Evolutionary conservation across 1,284 basidiomycete species (phyloP), one percentile per base, ranked within the genome.

Genomic region (Leucocoprinus gongylophorus): DNA sequence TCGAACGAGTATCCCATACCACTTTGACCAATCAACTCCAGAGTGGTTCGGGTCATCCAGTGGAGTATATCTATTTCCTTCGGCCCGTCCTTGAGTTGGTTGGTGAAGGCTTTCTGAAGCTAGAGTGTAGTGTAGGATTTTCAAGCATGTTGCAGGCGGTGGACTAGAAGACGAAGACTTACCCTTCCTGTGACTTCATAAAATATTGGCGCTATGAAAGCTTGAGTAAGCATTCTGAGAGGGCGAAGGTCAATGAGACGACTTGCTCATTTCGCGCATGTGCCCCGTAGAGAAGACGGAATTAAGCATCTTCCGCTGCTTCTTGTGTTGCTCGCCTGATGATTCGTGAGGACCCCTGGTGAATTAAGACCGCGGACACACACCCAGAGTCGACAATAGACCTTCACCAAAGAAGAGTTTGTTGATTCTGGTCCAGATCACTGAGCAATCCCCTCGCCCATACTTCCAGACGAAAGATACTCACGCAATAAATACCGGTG

Each of bases 281-380:
- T 76, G 71, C 1, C 62, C 61, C 2, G 63, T 65, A 1, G 72
- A 73, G 58, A 79, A 79, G 0, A 72, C 71, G 0, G 74, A 74
- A 50, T 71, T 73, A 21, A 79, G 61, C 60, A 77, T 67, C 58
- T 74, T 75, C 5, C 74, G 65, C 53, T 76, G 72, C 50, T 66
- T 70, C 41, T 62, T 64, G 57, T 76, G 74, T 20, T 68, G 65
- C 20, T 71, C 64, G 1, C 73, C 73, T 76, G 29, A 32, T 15
- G 1, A 40, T 13, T 9, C 17, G 8, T 32, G 39, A 49, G 38
- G n/a, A 37, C 21, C 17, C 12, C 21, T 20, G 5, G n/a, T 10
- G 32, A 17, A n/a, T 21, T 12, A 20, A 20, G 35, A 15, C 15
- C 23, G 38, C 15, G 10, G 13, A 18, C 13, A 45, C 59, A 13